Percentiles rank a stretch among this genome's conserved stretches.
Evolutionary conservation across 768 basidiomycete species (phyloP).

Genomic region (Phylloporus sp.): DNA sequence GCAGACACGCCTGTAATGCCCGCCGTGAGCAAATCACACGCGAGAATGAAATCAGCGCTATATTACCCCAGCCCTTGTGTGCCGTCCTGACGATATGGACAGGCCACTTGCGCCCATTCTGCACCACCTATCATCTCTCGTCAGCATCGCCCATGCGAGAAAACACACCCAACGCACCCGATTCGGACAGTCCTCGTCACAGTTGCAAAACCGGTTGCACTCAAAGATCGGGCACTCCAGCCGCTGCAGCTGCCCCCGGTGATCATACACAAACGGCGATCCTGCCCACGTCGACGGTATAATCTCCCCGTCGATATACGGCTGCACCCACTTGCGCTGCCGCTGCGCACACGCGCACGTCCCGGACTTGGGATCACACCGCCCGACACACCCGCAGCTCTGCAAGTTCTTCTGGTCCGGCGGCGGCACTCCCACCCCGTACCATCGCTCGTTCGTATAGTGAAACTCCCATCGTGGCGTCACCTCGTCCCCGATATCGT

Average conservation of each 20-base stretch:
- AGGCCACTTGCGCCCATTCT: constrained; percentile 62
- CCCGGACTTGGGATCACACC: constrained; percentile 68
- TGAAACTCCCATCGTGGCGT: constrained; percentile 83
- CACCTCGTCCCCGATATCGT: constrained; percentile 61
- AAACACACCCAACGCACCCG: constrained; percentile 43
- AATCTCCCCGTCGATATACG: constrained; percentile 15
- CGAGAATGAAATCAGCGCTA: constrained; percentile 14
- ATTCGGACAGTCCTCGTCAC: constrained; percentile 77
- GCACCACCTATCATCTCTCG: constrained; percentile 58
- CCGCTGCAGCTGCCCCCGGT: constrained; percentile 47
- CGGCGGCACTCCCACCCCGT: constrained; percentile 59
- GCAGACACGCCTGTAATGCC: constrained; percentile 60
- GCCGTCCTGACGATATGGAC: constrained; percentile 66
- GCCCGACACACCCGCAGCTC: constrained; percentile 72
- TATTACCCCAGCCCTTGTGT: constrained; percentile 80
- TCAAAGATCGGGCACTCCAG: constrained; percentile 69
- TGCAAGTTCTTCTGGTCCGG: constrained; percentile 54
- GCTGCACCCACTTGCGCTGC: constrained; percentile 39
- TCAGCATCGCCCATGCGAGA: not conserved
- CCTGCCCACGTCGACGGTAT: constrained; percentile 33
- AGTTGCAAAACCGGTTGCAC: constrained; percentile 78
- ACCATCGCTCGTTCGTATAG: constrained; percentile 81
- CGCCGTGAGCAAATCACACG: not conserved
- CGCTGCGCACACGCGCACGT: constrained; percentile 64
- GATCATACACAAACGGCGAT: constrained; percentile 67